Base-by-base conservation (phyloP, 768 basidiomycete species). In the Boletus edulis region DNA sequence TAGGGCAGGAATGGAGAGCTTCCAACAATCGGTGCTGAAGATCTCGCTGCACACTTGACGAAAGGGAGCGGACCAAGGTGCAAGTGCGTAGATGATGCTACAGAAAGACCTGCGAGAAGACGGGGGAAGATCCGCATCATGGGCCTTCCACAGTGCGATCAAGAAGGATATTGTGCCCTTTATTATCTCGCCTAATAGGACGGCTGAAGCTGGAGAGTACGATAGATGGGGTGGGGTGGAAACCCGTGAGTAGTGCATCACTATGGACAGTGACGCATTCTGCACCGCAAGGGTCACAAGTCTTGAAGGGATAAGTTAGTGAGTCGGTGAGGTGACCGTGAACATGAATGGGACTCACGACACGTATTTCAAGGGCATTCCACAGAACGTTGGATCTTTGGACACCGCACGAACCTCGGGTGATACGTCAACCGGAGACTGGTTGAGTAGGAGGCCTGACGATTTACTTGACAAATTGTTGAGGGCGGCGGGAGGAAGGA, bases 231-330 rank as follows among this genome's bases (percentile, higher is more conserved):
- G 76, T 9, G 92, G 83, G 0, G 83, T 89, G 3, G 91, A 89
- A 54, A 94, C 87, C 56, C 97, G 85, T n/a, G 97, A 98, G 73
- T 98, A 92, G 77, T 98, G 94, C 91, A 99, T 96, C 60, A 98
- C 91, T 67, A 99, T 94, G 50, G 94, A 94, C 46, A 99, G 77
- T 11, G 91, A 85, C 31, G 93, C 93, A 73, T 98, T 98, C 76
- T 99, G 96, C 3, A 96, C 87, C 5, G 93, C 93, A 47, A 95
- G 83, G 17, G 90, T 91, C 59, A 94, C 83, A 55, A 92, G 78
- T 14, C 89, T 89, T 62, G 55, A 20, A 37, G 20, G 46, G 41
- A 50, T 52, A 39, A 49, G 42, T 37, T 54, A 43, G 54, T 56
- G 38, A 52, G 42, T 27, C 35, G 52, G 47, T 4, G 58, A 46